Evolutionary conservation across 2,329 filamentous ascomycete species (phyloP).

Genomic region (Rhynchosporium secalis): DNA sequence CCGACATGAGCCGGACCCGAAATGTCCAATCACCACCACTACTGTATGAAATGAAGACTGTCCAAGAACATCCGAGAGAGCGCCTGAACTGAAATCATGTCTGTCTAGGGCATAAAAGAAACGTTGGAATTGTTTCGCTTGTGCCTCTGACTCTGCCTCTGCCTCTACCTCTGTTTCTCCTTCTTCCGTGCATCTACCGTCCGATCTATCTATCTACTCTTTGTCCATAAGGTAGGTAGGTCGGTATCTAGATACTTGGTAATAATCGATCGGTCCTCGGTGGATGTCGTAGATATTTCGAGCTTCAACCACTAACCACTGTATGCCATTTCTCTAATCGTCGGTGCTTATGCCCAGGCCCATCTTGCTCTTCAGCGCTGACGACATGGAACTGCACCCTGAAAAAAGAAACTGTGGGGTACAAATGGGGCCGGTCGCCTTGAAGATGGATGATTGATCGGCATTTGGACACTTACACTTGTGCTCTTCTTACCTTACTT

Average conservation of each 20-base stretch:
- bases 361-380: background rate
- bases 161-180: background rate
- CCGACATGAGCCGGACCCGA: too few relatives aligned
- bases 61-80: slow-evolving; percentile 3
- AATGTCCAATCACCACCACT: too few relatives aligned
- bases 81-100: background rate
- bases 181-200: background rate
- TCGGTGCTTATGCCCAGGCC: too few relatives aligned
- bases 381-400: slow-evolving; percentile 3
- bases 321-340: too few relatives aligned
- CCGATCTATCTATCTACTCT: background rate
- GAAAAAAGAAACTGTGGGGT: background rate
- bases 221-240: too few relatives aligned
- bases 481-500: background rate
- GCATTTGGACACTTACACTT: background rate
- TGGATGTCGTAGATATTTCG: too few relatives aligned
- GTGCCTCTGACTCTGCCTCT: background rate
- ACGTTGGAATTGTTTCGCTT: slow-evolving; percentile 1
- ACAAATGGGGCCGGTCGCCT: background rate
- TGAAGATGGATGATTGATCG: background rate
- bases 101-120: background rate
- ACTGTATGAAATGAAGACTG: background rate
- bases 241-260: too few relatives aligned
- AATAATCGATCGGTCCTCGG: too few relatives aligned
- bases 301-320: too few relatives aligned